phyloP scores from a whole-genome alignment of 441 rosid genomes.

The Kokia cookei region DNA sequence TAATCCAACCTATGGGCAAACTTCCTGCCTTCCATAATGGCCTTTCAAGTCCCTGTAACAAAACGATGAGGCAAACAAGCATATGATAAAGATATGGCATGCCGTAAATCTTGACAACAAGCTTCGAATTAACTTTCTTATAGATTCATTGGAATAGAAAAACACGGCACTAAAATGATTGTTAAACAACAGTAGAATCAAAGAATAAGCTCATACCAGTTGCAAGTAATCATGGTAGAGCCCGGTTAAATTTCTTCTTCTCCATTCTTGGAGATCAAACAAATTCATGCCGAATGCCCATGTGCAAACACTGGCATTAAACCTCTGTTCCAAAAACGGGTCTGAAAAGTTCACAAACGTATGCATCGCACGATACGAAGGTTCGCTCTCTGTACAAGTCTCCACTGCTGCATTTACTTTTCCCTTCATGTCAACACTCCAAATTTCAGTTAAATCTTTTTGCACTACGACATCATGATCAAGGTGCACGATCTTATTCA shows the following conservation, averaged over 20 bases:
- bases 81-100: neutral
- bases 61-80: neutral
- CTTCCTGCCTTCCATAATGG: neutral
- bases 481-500: slow-evolving; percentile 65
- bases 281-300: slow-evolving; percentile 98
- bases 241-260: slow-evolving; percentile 58
- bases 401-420: slow-evolving; percentile 85
- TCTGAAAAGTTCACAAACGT: slow-evolving; percentile 69
- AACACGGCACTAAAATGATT: neutral
- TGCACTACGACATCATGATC: slow-evolving; percentile 95
- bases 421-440: slow-evolving; percentile 73
- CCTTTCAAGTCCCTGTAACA: slow-evolving; percentile 52
- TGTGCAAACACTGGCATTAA: slow-evolving; percentile 61
- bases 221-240: slow-evolving; percentile 54
- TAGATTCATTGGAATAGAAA: neutral
- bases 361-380: slow-evolving; percentile 58
- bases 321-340: slow-evolving; percentile 51
- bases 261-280: slow-evolving; percentile 80
- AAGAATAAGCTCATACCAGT: slow-evolving; percentile 40
- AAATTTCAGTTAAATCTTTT: slow-evolving; percentile 58
- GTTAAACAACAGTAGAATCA: neutral
- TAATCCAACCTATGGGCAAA: neutral
- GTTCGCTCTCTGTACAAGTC: slow-evolving; percentile 62
- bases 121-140: neutral
- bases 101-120: neutral